phyloP scores from a whole-genome alignment of 1,139 yeast species.

The Debaryomyces sp. region DNA sequence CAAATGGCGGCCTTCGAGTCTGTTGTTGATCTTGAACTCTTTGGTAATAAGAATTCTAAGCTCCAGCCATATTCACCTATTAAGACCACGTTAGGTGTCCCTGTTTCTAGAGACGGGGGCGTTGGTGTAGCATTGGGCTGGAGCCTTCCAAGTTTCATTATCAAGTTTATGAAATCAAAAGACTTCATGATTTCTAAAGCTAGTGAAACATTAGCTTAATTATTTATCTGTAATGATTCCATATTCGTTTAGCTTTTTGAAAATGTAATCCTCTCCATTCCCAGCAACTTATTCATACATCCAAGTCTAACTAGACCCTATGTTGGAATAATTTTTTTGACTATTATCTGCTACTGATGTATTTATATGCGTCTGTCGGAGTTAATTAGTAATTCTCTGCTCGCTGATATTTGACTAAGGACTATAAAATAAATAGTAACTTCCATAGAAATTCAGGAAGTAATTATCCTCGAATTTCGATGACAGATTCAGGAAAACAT shows the following conservation, averaged over 20 bases:
- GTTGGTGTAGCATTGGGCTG: conserved; percentile 27
- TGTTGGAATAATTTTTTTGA: neutral
- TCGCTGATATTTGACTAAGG: neutral
- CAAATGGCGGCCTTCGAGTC: conserved; percentile 18
- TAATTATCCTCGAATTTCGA: neutral
- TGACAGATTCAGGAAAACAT: conserved; percentile 1
- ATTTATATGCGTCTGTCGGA: neutral
- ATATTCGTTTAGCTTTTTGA: neutral
- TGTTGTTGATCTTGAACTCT: conserved; percentile 13
- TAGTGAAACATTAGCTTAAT: neutral
- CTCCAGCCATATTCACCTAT: conserved; percentile 2
- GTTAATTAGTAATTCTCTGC: neutral
- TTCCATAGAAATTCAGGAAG: neutral
- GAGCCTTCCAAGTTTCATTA: conserved; percentile 25
- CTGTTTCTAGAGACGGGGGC: conserved; percentile 32
- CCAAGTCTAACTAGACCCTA: too few relatives aligned
- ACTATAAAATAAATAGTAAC: neutral
- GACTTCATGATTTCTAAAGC: conserved; percentile 11
- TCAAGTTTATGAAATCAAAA: conserved; percentile 19
- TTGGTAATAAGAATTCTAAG: conserved; percentile 2
- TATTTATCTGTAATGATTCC: neutral
- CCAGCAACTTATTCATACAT: too few relatives aligned
- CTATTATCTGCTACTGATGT: neutral
- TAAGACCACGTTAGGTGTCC: conserved; percentile 18
- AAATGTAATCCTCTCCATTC: too few relatives aligned